These are phyloP conservation scores for Penicillium sclerotigenum DNA, from an alignment of 2,329 filamentous ascomycete genomes.

Conservation along the genomic window DNA sequence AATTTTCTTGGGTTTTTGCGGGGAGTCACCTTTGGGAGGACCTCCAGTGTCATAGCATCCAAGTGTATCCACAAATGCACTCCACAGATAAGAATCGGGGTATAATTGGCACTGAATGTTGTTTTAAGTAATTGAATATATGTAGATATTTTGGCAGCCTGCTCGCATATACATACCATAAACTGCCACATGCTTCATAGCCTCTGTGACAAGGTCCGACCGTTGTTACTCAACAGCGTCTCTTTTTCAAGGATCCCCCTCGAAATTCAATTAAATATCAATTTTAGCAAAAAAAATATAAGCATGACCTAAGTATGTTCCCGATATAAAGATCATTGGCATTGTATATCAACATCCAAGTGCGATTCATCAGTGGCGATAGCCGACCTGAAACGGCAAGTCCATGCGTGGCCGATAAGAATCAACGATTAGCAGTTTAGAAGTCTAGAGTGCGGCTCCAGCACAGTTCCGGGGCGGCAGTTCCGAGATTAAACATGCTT, in stretches of 20 bases:
- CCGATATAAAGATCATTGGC: not conserved
- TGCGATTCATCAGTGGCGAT: constrained; percentile 13
- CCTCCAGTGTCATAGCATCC: constrained; percentile 15
- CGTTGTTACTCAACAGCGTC: not conserved
- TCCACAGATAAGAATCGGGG: constrained; percentile 9
- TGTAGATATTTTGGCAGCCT: too few species aligned
- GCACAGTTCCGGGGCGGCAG: not conserved
- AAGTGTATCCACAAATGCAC: not conserved
- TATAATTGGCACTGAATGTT: not conserved
- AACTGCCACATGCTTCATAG: not conserved
- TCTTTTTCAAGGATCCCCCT: not conserved
- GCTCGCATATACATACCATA: not conserved
- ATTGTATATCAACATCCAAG: not conserved
- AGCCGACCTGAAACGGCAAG: constrained; percentile 15
- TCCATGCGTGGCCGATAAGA: constrained; percentile 22
- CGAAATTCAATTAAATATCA: not conserved
- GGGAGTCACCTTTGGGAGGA: constrained; percentile 28
- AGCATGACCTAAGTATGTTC: too few species aligned
- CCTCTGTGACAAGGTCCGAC: not conserved
- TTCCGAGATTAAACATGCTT: not conserved
- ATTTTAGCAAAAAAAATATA: not conserved
- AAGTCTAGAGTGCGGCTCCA: constrained; percentile 3
- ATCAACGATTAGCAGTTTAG: constrained; percentile 8
- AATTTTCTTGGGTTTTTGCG: constrained; percentile 18
- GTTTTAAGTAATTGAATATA: not conserved